phyloP scores from a whole-genome alignment of 1,284 basidiomycete genomes.

The Lentinula novae-zelandiae region DNA sequence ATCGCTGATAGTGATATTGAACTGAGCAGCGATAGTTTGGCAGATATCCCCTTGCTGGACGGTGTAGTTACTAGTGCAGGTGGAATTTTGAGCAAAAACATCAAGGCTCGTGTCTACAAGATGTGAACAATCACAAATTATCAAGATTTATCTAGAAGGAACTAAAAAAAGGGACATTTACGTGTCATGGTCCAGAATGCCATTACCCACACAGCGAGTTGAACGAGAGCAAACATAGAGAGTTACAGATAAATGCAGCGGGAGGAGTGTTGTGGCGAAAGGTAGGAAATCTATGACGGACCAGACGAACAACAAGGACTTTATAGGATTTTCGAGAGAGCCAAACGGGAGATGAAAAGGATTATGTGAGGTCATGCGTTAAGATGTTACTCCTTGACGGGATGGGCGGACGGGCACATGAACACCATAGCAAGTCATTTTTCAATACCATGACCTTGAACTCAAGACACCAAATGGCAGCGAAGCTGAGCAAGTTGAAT shows the following conservation, averaged over 20 bases:
- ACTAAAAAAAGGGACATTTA: not conserved
- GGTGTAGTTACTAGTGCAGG: slow-evolving; percentile 2
- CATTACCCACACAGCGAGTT: not conserved
- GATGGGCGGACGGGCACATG: not conserved
- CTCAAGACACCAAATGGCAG: not conserved
- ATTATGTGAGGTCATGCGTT: not conserved
- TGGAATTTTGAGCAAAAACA: not conserved
- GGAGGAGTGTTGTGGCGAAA: not conserved
- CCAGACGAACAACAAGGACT: not conserved
- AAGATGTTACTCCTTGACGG: not conserved
- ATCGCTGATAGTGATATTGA: slow-evolving; percentile 2
- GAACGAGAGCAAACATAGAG: slow-evolving; percentile 1
- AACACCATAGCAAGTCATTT: not conserved
- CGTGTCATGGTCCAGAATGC: not conserved
- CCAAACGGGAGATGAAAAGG: not conserved
- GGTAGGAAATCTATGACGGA: not conserved
- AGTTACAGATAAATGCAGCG: not conserved
- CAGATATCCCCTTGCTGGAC: slow-evolving; percentile 4
- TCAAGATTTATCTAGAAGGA: no score
- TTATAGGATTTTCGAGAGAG: not conserved
- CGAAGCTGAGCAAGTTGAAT: not conserved
- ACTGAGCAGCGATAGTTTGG: not conserved
- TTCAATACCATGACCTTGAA: not conserved
- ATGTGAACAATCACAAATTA: not conserved
- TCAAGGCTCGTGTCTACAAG: not conserved